Evolutionary conservation across 2,329 filamentous ascomycete genomes (phyloP).

Genomic region (Purpureocillium takamizusanense): DNA sequence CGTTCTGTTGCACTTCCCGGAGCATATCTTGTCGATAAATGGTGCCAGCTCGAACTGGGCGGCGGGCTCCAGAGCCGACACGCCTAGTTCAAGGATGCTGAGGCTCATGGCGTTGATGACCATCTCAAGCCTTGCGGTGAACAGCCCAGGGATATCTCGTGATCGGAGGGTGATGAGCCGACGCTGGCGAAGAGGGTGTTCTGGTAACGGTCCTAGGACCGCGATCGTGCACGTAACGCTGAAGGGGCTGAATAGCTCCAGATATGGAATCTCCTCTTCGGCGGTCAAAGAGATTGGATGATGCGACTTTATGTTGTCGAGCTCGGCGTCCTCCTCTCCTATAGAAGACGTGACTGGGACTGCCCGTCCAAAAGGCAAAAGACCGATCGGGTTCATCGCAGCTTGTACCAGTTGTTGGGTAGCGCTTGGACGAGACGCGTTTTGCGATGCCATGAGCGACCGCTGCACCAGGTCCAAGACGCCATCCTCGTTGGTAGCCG

Average conservation of each 20-base stretch:
- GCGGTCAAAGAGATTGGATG: slow-evolving; percentile 54
- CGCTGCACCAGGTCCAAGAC: slow-evolving; percentile 30
- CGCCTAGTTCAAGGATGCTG: slow-evolving; percentile 40
- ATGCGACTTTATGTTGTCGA: slow-evolving; percentile 47
- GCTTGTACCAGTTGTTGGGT: slow-evolving; percentile 36
- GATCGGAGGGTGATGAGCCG: slow-evolving; percentile 46
- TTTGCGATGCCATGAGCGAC: slow-evolving; percentile 28
- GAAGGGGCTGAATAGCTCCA: slow-evolving; percentile 64
- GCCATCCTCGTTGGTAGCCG: slow-evolving; percentile 23
- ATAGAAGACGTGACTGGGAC: slow-evolving; percentile 14
- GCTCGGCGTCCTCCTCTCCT: slow-evolving; percentile 18
- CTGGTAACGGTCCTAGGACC: slow-evolving; percentile 26
- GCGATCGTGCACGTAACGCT: slow-evolving; percentile 47
- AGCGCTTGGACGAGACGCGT: slow-evolving; percentile 13
- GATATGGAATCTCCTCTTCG: slow-evolving; percentile 56
- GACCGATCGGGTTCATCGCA: slow-evolving; percentile 40
- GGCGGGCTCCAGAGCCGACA: slow-evolving; percentile 47
- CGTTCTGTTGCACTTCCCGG: slow-evolving; percentile 29
- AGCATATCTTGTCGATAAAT: slow-evolving; percentile 37
- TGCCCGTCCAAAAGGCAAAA: slow-evolving; percentile 40
- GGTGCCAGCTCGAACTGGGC: slow-evolving; percentile 49
- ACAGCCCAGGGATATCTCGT: slow-evolving; percentile 37
- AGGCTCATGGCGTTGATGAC: slow-evolving; percentile 45
- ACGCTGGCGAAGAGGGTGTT: slow-evolving; percentile 35
- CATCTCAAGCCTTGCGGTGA: slow-evolving; percentile 49